A percentile compares a stretch with the other conserved stretches of the same genome.
Conservation (phyloP, 2,329 filamentous ascomycete genomes). For the Fusarium sp. region DNA sequence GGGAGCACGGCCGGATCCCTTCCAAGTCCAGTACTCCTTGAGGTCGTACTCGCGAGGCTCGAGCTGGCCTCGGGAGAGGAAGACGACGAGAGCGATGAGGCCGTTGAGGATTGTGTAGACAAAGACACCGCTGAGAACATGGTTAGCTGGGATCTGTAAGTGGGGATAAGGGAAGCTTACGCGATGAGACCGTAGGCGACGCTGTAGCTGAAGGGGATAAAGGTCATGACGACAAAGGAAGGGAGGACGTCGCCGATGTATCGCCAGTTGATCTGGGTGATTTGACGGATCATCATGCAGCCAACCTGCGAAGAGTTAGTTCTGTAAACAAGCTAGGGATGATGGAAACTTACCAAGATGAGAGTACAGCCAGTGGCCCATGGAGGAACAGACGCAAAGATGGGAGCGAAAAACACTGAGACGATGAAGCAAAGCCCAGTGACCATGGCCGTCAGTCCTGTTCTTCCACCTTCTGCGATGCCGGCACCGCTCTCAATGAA, state of each 20-base stretch:
- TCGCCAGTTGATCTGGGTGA: conserved; percentile 76
- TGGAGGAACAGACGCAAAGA: conserved; percentile 78
- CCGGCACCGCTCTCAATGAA: conserved; percentile 80
- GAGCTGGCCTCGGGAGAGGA: conserved; percentile 52
- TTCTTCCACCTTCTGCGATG: conserved; percentile 76
- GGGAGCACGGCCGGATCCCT: conserved; percentile 56
- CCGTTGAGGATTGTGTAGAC: conserved; percentile 59
- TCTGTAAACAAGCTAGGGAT: fast-evolving
- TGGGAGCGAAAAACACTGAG: conserved; percentile 76
- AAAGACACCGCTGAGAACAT: conserved; percentile 59
- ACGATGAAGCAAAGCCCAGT: conserved; percentile 74
- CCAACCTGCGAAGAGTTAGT: conserved; percentile 61
- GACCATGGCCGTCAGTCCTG: conserved; percentile 73
- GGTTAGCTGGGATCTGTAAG: conserved; percentile 9
- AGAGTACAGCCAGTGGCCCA: conserved; percentile 80
- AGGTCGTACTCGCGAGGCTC: conserved; percentile 61
- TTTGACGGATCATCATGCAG: conserved; percentile 79
- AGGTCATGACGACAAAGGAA: conserved; percentile 75
- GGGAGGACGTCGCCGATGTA: conserved; percentile 79
- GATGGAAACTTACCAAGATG: conserved; percentile 62
- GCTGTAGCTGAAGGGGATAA: conserved; percentile 81
- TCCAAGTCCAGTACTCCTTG: conserved; percentile 65
- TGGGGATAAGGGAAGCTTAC: conserved; percentile 51
- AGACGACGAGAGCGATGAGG: conserved; percentile 56
- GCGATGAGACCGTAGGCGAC: conserved; percentile 80